Evolutionary conservation across 768 basidiomycete species (phyloP).

Genomic region (Rhizopogon vesiculosus): DNA sequence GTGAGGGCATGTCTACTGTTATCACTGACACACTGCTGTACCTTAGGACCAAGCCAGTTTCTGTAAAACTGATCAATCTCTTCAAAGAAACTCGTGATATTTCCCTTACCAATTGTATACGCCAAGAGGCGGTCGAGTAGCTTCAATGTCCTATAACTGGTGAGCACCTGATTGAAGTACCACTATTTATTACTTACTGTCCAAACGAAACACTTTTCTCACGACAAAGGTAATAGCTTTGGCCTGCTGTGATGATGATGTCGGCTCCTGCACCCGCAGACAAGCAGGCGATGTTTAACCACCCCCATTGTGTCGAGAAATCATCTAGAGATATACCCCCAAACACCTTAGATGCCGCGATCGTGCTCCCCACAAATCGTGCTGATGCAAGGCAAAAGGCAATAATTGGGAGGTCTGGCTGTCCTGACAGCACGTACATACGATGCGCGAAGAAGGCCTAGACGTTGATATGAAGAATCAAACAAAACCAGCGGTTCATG

Average conservation of each 20-base stretch:
- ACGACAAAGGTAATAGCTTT: conserved; percentile 15
- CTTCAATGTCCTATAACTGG: neutral
- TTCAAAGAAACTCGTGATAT: neutral
- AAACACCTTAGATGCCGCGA: conserved; percentile 5
- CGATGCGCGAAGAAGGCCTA: conserved; percentile 21
- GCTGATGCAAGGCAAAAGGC: conserved; percentile 10
- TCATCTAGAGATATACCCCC: conserved; percentile 5
- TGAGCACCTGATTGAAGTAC: neutral
- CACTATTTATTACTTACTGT: neutral
- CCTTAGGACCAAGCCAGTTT: neutral
- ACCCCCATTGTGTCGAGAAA: conserved; percentile 2
- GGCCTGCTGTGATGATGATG: conserved; percentile 9
- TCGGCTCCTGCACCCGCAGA: conserved; percentile 14
- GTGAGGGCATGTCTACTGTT: neutral
- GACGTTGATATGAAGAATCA: neutral
- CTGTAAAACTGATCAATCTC: neutral
- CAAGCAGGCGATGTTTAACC: conserved; percentile 17
- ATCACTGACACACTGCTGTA: neutral
- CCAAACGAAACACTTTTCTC: neutral
- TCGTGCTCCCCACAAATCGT: conserved; percentile 13
- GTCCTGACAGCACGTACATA: conserved; percentile 14
- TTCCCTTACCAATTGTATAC: conserved; percentile 1
- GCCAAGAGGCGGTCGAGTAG: neutral
- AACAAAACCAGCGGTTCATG: neutral
- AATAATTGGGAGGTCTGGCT: conserved; percentile 7